phyloP scores from a whole-genome alignment of 768 basidiomycete genomes.

The Podaxis carcinomalis region DNA sequence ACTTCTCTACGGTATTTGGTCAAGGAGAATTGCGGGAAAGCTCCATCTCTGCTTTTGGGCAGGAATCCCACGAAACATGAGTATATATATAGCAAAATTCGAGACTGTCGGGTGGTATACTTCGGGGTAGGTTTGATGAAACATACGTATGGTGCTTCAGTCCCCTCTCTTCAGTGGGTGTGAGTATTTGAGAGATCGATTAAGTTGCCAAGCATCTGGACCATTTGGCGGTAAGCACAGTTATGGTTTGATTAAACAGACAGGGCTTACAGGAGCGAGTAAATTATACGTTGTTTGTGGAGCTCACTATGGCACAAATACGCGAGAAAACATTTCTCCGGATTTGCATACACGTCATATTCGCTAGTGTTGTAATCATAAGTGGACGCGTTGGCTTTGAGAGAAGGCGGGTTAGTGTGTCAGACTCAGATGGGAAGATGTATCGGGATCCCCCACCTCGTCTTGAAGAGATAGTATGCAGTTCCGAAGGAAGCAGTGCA shows the following conservation, averaged over 20 bases:
- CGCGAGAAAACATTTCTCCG: slow-evolving; percentile 48
- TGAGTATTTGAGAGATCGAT: slow-evolving; percentile 42
- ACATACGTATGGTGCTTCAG: slow-evolving; percentile 45
- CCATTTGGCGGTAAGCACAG: slow-evolving; percentile 65
- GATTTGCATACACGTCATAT: slow-evolving; percentile 12
- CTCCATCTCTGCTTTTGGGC: slow-evolving; percentile 41
- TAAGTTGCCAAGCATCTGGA: slow-evolving; percentile 44
- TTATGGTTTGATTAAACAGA: slow-evolving; percentile 70
- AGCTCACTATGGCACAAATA: slow-evolving; percentile 84
- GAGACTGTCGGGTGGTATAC: slow-evolving; percentile 50
- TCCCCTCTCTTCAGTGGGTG: slow-evolving; percentile 47
- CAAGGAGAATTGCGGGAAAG: slow-evolving; percentile 45
- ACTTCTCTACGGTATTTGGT: slow-evolving; percentile 37
- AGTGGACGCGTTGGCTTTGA: slow-evolving; percentile 20
- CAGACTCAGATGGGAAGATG: slow-evolving; percentile 12
- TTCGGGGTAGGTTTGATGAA: slow-evolving; percentile 23
- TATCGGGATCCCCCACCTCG: slow-evolving; percentile 46
- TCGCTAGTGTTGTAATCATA: slow-evolving; percentile 14
- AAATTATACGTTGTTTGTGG: slow-evolving; percentile 82
- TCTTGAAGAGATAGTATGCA: slow-evolving; percentile 62
- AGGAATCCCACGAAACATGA: slow-evolving; percentile 61
- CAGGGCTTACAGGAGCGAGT: slow-evolving; percentile 58
- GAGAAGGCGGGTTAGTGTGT: slow-evolving; percentile 25
- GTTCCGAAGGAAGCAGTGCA: slow-evolving; percentile 50
- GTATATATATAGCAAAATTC: slow-evolving; percentile 62